Evolutionary conservation across 306 rosid species (phyloP).

Genomic region (Gastrolobium bilobum): DNA sequence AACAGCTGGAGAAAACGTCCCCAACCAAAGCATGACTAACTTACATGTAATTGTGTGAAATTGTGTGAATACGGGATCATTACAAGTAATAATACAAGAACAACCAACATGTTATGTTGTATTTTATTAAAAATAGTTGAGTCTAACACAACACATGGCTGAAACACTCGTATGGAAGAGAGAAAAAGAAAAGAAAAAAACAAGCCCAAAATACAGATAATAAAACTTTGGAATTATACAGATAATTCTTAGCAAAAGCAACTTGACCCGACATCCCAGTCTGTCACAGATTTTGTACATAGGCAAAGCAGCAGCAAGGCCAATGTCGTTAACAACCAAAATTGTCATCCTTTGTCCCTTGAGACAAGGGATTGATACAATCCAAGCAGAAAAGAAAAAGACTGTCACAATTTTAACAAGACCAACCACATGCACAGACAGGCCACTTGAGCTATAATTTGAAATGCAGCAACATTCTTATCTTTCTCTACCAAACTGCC

Average conservation of each 20-base stretch:
- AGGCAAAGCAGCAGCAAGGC: slow-evolving; percentile 11
- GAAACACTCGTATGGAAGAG: slow-evolving; percentile 43
- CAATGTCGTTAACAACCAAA: slow-evolving; percentile 51
- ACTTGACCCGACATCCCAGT: slow-evolving; percentile 54
- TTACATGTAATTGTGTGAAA: too few relatives aligned
- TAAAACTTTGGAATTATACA: slow-evolving; percentile 44
- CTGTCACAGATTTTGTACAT: slow-evolving; percentile 44
- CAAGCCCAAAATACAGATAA: slow-evolving; percentile 36
- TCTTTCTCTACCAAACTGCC: slow-evolving; percentile 66
- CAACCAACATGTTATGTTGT: slow-evolving; percentile 18
- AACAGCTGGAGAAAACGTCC: slow-evolving; percentile 1
- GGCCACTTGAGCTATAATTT: slow-evolving; percentile 49
- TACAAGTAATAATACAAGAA: slow-evolving; percentile 16
- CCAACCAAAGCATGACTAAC: not conserved
- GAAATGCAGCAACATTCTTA: slow-evolving; percentile 42
- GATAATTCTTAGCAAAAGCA: slow-evolving; percentile 54
- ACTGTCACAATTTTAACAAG: slow-evolving; percentile 39
- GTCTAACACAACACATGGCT: slow-evolving; percentile 47
- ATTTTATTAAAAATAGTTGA: slow-evolving; percentile 31
- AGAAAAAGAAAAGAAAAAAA: not conserved
- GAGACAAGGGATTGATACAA: slow-evolving; percentile 53
- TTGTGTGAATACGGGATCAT: too few relatives aligned
- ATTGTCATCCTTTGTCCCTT: slow-evolving; percentile 53
- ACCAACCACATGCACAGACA: slow-evolving; percentile 38
- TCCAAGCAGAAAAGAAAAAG: slow-evolving; percentile 37